Percentiles rank a stretch among this genome's conserved stretches.
Conservation (phyloP, 768 basidiomycete genomes). For the Boletus rubescentipes region DNA sequence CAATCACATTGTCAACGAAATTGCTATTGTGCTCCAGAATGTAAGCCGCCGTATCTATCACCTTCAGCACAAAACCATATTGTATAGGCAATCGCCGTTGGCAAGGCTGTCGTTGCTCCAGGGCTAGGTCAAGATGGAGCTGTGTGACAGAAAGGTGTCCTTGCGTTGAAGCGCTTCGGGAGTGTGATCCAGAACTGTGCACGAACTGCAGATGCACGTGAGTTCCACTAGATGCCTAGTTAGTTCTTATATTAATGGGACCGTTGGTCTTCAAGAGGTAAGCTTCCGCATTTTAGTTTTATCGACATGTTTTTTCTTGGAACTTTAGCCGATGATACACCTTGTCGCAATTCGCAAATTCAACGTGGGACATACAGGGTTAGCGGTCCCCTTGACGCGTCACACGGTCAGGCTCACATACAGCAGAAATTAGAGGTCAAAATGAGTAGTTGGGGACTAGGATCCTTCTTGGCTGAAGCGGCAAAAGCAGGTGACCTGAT, state of each 20-base stretch:
- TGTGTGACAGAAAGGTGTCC: slow-evolving; percentile 49
- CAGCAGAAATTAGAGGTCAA: slow-evolving; percentile 43
- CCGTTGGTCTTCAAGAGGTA: slow-evolving; percentile 23
- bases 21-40: slow-evolving; percentile 53
- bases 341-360: slow-evolving; percentile 50
- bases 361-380: slow-evolving; percentile 49
- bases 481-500: slow-evolving; percentile 48
- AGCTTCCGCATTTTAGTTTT: not conserved
- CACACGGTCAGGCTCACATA: slow-evolving; percentile 4
- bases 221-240: slow-evolving; percentile 13
- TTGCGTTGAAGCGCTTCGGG: slow-evolving; percentile 49
- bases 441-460: slow-evolving; percentile 50
- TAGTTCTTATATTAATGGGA: not conserved
- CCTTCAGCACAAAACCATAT: not conserved
- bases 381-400: not conserved
- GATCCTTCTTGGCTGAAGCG: slow-evolving; percentile 49
- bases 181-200: slow-evolving; percentile 73
- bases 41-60: slow-evolving; percentile 33
- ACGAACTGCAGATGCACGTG: slow-evolving; percentile 49
- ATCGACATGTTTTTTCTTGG: not conserved
- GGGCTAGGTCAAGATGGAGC: slow-evolving; percentile 19
- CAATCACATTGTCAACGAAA: slow-evolving; percentile 53
- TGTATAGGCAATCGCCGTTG: slow-evolving; percentile 51
- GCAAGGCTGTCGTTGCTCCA: slow-evolving; percentile 55
- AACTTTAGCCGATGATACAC: slow-evolving; percentile 28